These are phyloP conservation scores for Chiua sp. DNA, from an alignment of 1,284 basidiomycete species.

Conservation along the genomic window DNA sequence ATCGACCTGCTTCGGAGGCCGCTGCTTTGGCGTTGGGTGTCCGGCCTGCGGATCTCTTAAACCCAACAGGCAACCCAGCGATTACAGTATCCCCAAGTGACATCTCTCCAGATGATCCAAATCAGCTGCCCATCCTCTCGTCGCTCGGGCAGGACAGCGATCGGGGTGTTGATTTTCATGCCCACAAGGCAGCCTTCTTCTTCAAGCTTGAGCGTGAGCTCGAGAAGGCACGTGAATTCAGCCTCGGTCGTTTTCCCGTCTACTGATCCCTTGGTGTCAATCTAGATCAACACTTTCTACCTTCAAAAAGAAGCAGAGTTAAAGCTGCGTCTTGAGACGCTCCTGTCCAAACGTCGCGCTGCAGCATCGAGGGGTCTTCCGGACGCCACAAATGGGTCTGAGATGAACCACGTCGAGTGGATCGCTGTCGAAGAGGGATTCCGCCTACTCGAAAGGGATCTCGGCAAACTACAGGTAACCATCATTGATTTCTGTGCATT, in stretches of 20 bases:
- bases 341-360: slow-evolving; percentile 92
- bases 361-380: slow-evolving; percentile 75
- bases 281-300: slow-evolving; percentile 98
- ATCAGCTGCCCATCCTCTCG: slow-evolving; percentile 61
- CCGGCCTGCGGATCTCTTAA: slow-evolving; percentile 68
- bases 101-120: slow-evolving; percentile 36
- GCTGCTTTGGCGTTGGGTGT: slow-evolving; percentile 86
- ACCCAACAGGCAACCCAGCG: slow-evolving; percentile 14
- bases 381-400: slow-evolving; percentile 61
- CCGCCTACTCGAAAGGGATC: slow-evolving; percentile 91
- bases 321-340: slow-evolving; percentile 88
- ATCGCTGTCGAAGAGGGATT: slow-evolving; percentile 96
- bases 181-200: slow-evolving; percentile 98
- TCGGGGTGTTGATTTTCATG: slow-evolving; percentile 80
- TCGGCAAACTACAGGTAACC: slow-evolving; percentile 92
- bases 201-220: slow-evolving; percentile 98
- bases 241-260: background rate
- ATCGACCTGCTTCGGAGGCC: slow-evolving; percentile 88
- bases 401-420: slow-evolving; percentile 86
- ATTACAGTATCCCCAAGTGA: slow-evolving; percentile 17
- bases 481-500: slow-evolving; percentile 21
- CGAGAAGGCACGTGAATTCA: slow-evolving; percentile 77
- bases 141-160: slow-evolving; percentile 68
- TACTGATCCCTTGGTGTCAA: slow-evolving; percentile 1
- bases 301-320: slow-evolving; percentile 98